These are phyloP conservation scores for Rhodofomes roseus DNA, from an alignment of 1,284 basidiomycete species.

Conservation along the genomic window DNA sequence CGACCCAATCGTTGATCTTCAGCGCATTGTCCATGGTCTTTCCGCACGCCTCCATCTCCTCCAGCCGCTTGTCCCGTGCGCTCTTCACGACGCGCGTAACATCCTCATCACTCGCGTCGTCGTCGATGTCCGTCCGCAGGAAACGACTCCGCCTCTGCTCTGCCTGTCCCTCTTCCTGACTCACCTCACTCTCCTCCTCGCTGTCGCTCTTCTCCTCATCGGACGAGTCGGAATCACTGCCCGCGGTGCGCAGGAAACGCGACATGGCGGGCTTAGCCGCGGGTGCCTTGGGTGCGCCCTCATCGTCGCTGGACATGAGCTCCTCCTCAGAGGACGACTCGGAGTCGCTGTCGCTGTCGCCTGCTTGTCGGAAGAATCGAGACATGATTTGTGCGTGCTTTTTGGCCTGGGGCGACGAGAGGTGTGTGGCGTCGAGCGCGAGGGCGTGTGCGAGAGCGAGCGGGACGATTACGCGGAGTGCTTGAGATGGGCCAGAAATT, in stretches of 20 bases:
- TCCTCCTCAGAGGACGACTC: constrained; percentile 75
- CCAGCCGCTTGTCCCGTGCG: constrained; percentile 83
- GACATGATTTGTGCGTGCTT: constrained; percentile 51
- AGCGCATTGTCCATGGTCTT: constrained; percentile 92
- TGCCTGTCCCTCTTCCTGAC: constrained; percentile 26
- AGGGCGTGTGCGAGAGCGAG: not conserved
- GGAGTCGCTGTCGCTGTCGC: constrained; percentile 77
- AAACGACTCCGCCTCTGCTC: constrained; percentile 40
- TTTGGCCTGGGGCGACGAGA: not conserved
- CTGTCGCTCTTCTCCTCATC: constrained; percentile 40
- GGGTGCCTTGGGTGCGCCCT: constrained; percentile 46
- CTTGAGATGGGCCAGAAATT: constrained; percentile 5
- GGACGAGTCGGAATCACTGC: constrained; percentile 46
- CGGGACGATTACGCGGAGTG: not conserved
- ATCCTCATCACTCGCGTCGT: constrained; percentile 70
- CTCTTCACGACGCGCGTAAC: constrained; percentile 75
- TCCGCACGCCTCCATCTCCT: constrained; percentile 87
- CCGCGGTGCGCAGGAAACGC: constrained; percentile 64
- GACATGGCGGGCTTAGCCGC: constrained; percentile 66
- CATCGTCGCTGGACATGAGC: constrained; percentile 74
- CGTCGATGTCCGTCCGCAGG: constrained; percentile 46
- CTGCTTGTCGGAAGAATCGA: constrained; percentile 83
- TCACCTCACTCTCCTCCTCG: constrained; percentile 30
- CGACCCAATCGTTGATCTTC: constrained; percentile 97
- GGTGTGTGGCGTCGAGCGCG: not conserved